Percentiles rank a stretch among this genome's conserved stretches.
Conservation (phyloP, 202 grass and related monocot genomes). For the Zoysia matrella region DNA sequence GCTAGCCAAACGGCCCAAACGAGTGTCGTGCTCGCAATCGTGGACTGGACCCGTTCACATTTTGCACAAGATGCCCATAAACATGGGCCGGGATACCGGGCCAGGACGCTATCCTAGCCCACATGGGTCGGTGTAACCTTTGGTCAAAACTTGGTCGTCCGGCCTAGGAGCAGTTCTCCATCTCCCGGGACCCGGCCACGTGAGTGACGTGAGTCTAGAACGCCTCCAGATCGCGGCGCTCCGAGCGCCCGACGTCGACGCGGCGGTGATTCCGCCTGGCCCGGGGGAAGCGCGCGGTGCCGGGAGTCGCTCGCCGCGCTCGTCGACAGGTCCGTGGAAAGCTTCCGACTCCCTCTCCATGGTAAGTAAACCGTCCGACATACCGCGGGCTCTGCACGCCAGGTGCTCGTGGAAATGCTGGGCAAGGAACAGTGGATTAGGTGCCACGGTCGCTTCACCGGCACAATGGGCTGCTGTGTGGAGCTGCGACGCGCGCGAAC, state of each 20-base stretch:
- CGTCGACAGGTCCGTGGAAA: neutral
- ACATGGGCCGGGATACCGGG: too few species aligned
- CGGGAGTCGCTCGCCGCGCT: neutral
- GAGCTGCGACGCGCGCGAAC: neutral
- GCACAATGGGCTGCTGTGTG: too few species aligned
- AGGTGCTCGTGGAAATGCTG: slow-evolving; percentile 50
- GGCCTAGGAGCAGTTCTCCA: neutral
- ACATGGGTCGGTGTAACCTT: neutral
- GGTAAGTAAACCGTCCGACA: neutral
- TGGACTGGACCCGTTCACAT: too few species aligned
- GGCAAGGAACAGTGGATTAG: neutral
- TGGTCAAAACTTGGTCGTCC: neutral
- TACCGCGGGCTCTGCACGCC: neutral
- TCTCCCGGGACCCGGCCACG: too few species aligned
- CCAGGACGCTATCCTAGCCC: too few species aligned
- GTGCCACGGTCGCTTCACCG: too few species aligned
- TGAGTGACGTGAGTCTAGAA: too few species aligned
- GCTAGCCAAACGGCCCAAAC: neutral
- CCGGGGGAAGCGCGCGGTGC: neutral
- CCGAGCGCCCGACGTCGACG: slow-evolving; percentile 17
- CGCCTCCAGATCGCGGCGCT: neutral
- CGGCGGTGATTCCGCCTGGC: slow-evolving; percentile 11
- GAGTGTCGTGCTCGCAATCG: neutral
- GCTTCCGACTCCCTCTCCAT: neutral
- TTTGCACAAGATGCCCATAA: too few species aligned